Base-by-base conservation (phyloP, 352 stramenopile genomes). In the Thalassiosira hispida region DNA sequence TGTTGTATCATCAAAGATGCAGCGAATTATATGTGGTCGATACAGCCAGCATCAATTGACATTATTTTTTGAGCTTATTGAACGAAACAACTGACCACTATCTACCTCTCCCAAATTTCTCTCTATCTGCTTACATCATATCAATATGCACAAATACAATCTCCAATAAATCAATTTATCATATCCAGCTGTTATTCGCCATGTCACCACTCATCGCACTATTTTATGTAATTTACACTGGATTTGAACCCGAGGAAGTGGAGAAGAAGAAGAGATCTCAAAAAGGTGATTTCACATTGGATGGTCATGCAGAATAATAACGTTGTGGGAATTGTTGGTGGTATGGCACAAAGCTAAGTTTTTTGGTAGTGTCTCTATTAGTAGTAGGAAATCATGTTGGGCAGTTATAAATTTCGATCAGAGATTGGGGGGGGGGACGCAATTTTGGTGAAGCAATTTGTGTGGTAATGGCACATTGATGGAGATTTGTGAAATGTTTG, bases 251-350 rank as follows among this genome's bases (percentile, higher is more conserved):
- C 9, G 79, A 89, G 57, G 89, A 94, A 57, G 44, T 70, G 7
- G 89, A 94, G 69, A 53, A 63, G n/a, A 68, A 73, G 31, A 93
- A 93, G 57, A 68, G 87, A 72, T 77, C 57, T 33, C 89, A 92
- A 73, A 91, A 89, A 65, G 67, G 79, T 6, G 89, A 92, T 81
- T 94, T 94, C 75, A 68, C 89, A 31, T 76, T 94, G 38, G 89
- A 92, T 82, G 89, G 89, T 25, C 89, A 94, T 73, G 83, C 57
- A 9, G 89, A 94, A 75, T 94, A 93, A 55, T 72, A 23, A 51
- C 40, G 31, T 22, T n/a, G 1, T 60, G 6, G 16, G 44, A 52
- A 52, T 12, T 23, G 12, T 47, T 47, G 40, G 29, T 5, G 73
- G 73, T 35, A 8, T 38, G 31, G 31, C 31, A 8, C 31, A 38